Evolutionary conservation across 805 yeast species (phyloP), one percentile per base, ranked within the genome.

Genomic region (Ogataea henricii): DNA sequence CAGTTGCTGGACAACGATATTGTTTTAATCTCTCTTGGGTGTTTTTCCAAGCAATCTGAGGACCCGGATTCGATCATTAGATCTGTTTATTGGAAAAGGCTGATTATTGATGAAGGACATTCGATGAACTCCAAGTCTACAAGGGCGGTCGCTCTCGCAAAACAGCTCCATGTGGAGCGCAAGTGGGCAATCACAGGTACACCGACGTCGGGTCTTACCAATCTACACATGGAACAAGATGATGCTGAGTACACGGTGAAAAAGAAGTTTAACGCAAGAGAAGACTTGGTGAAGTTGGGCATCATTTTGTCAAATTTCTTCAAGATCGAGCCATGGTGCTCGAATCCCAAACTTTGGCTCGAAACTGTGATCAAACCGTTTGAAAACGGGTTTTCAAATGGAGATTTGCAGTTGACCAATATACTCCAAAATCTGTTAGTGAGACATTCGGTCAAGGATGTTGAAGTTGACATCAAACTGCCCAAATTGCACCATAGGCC

Each of bases 101-200:
- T 85, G 25, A 82, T 85, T 14, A 79, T 85, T n/a, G 91, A 85
- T 61, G 91, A 85, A 62, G 90, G 90, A 0, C 90, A 85, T 60
- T 74, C 82, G 22, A 74, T 84, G 77, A 74, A 71, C 49, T 73
- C 83, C 6, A 74, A 73, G 46, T 61, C 72, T 1, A 73, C 87
- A 0, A 69, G 77, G 42, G 72, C 79, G 0, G 82, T 79, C 6
- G 58, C 64, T 7, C 58, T 80, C 27, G 81, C 87, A 16, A 70
- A 69, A 27, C 65, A 68, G 18, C 58, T 85, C 39, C 62, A 65
- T 40, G 77, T 78, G 7, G 91, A 85, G 57, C 70, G 89, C 43
- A 73, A 78, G 50, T 85, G 91, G 91, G 82, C 83, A 0, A 87
- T 85, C 1, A 81, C 87, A 0, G 90, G 91, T 25, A 85, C 91